Percentiles rank a stretch among this genome's conserved stretches.
Conservation (phyloP, 2,329 filamentous ascomycete genomes). For the Teratosphaeria nubilosa region DNA sequence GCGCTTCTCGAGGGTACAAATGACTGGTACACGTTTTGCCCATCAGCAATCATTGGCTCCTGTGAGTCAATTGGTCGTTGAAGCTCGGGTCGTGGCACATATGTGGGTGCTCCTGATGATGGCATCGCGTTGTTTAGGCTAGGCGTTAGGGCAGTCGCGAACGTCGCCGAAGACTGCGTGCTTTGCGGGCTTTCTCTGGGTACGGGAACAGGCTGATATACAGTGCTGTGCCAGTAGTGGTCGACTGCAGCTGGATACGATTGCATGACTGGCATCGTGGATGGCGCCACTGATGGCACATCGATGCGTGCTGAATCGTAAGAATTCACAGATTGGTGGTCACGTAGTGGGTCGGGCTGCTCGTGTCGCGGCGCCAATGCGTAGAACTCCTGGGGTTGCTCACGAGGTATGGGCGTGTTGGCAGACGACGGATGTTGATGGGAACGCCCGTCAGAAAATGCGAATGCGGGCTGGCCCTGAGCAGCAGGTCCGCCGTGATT, state of each 20-base stretch:
- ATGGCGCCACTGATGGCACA: neutral
- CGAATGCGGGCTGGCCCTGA: neutral
- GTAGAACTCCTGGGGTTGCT: neutral
- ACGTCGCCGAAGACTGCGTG: neutral
- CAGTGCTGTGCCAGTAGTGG: neutral
- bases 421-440: neutral
- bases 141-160: neutral
- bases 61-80: constrained; percentile 12
- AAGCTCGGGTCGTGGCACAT: constrained; percentile 14
- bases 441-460: neutral
- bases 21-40: neutral
- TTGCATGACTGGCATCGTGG: neutral
- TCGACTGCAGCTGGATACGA: neutral
- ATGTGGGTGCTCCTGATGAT: neutral
- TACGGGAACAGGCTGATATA: neutral
- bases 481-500: neutral
- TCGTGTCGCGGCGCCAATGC: neutral
- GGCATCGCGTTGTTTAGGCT: neutral
- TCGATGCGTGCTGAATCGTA: neutral
- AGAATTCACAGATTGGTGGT: neutral
- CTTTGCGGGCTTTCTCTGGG: neutral
- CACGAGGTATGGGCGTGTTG: neutral
- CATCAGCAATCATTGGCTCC: neutral
- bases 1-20: neutral
- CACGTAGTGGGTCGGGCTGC: neutral